Conservation (phyloP, 306 rosid genomes). For the Vicia sativa region DNA sequence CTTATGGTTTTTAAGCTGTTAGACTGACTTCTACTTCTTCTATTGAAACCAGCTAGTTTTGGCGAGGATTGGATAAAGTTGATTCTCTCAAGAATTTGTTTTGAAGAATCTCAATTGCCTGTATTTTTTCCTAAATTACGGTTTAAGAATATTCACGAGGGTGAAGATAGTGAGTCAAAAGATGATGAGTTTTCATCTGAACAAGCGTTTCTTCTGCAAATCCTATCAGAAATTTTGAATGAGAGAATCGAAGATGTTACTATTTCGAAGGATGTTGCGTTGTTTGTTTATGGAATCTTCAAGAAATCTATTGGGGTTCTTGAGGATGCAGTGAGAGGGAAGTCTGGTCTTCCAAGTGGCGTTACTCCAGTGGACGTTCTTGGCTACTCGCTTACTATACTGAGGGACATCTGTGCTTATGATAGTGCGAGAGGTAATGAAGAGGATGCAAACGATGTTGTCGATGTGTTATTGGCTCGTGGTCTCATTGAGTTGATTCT, state of each 20-base stretch:
- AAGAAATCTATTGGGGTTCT: constrained; percentile 52
- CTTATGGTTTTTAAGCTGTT: constrained; percentile 3
- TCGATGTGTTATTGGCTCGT: constrained; percentile 51
- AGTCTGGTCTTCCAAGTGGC: constrained; percentile 71
- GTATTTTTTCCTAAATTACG: constrained; percentile 48
- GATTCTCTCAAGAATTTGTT: constrained; percentile 70
- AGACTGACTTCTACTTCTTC: constrained; percentile 12
- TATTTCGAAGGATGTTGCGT: constrained; percentile 49
- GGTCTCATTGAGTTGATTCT: constrained; percentile 62
- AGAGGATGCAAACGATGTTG: constrained; percentile 47
- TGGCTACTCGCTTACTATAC: constrained; percentile 70
- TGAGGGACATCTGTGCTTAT: constrained; percentile 74
- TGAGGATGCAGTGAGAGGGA: constrained; percentile 38
- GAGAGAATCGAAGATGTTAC: constrained; percentile 50
- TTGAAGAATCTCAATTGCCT: constrained; percentile 58
- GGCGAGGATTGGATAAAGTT: constrained; percentile 75
- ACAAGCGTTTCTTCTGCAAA: constrained; percentile 61
- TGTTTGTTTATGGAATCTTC: constrained; percentile 58
- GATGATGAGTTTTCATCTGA: constrained; percentile 45
- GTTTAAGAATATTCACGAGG: constrained; percentile 30
- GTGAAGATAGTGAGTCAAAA: constrained; percentile 31
- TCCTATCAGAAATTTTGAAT: constrained; percentile 55
- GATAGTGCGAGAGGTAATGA: constrained; percentile 37
- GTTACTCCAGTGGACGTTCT: constrained; percentile 52
- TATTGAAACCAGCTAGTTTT: constrained; percentile 55